Conservation (phyloP, 805 yeast genomes). For the Barnettozyma botsteinii region DNA sequence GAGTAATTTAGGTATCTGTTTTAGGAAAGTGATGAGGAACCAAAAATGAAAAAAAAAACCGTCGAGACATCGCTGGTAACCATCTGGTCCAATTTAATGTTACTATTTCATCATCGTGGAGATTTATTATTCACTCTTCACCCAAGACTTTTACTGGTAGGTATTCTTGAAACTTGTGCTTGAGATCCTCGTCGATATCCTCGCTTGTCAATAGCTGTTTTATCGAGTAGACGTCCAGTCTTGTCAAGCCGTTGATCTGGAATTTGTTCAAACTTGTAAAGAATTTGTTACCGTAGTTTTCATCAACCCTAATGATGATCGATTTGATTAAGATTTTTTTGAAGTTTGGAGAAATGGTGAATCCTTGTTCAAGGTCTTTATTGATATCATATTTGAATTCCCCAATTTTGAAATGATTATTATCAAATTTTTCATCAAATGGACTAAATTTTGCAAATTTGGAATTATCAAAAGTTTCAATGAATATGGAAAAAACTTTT, state of each 20-base stretch:
- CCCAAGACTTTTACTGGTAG: no score
- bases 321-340: slow-evolving; percentile 30
- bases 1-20: no score
- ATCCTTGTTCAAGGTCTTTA: slow-evolving; percentile 21
- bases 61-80: no score
- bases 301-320: slow-evolving; percentile 26
- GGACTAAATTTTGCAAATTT: neutral
- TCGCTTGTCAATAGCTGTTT: slow-evolving; percentile 13
- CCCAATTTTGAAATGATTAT: slow-evolving; percentile 22
- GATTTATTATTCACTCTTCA: no score
- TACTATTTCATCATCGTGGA: neutral
- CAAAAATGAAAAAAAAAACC: no score
- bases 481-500: slow-evolving; percentile 26
- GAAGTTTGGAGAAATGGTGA: slow-evolving; percentile 27
- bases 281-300: slow-evolving; percentile 32
- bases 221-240: slow-evolving; percentile 26
- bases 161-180: slow-evolving; percentile 7
- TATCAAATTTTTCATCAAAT: slow-evolving; percentile 8
- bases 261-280: slow-evolving; percentile 35
- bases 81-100: neutral
- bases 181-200: slow-evolving; percentile 13
- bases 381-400: slow-evolving; percentile 25
- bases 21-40: no score
- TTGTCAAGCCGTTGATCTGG: slow-evolving; percentile 37
- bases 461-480: slow-evolving; percentile 1